These are phyloP conservation scores for Colletotrichum cereale DNA, from an alignment of 2,329 filamentous ascomycete genomes.

Conservation along the genomic window DNA sequence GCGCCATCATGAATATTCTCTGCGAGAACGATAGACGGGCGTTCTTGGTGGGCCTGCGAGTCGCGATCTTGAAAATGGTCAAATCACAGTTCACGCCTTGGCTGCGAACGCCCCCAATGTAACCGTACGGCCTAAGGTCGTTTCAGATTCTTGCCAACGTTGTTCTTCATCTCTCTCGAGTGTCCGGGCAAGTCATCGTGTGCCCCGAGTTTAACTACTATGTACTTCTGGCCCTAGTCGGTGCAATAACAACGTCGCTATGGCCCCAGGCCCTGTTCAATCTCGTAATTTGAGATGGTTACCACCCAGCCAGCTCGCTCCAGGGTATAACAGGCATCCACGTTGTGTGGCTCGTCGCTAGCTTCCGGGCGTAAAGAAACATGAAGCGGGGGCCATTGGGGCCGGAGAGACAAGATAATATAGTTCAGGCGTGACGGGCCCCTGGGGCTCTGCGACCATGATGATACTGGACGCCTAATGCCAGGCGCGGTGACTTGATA, in stretches of 20 bases:
- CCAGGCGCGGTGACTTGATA: conserved; percentile 70
- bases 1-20: conserved; percentile 60
- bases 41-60: conserved; percentile 60
- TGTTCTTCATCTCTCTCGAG: conserved; percentile 57
- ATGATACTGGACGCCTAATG: conserved; percentile 67
- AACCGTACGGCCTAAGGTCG: conserved; percentile 65
- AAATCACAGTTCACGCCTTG: conserved; percentile 71
- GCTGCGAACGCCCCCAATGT: conserved; percentile 72
- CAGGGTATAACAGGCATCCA: neutral
- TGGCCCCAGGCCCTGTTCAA: neutral
- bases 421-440: conserved; percentile 66
- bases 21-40: conserved; percentile 60
- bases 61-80: conserved; percentile 70
- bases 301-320: neutral
- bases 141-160: conserved; percentile 61
- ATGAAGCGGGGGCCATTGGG: conserved; percentile 72
- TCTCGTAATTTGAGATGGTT: neutral
- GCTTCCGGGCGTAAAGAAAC: conserved; percentile 59
- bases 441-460: conserved; percentile 63
- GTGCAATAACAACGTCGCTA: neutral
- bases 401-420: conserved; percentile 66
- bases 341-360: neutral
- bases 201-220: conserved; percentile 70
- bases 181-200: conserved; percentile 64
- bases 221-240: too few species aligned